Percentiles rank a stretch among this genome's conserved stretches.
These are phyloP conservation scores for Sugiyamaella mastotermitis DNA, from an alignment of 805 yeast genomes.

Conservation along the genomic window DNA sequence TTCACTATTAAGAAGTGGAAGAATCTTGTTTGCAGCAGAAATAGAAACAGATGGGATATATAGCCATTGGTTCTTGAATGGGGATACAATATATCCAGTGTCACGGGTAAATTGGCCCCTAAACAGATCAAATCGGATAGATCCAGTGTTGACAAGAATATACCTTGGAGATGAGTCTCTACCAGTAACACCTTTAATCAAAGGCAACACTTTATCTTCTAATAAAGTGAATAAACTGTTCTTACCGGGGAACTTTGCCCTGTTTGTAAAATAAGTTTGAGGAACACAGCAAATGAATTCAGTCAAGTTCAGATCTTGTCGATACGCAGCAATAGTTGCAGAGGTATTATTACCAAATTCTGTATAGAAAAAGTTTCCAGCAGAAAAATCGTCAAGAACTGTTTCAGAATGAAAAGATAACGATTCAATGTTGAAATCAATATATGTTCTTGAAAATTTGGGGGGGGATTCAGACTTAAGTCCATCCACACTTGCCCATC, in stretches of 20 bases:
- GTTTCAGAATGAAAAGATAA: constrained; percentile 55
- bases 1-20: constrained; percentile 51
- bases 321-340: constrained; percentile 35
- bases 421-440: constrained; percentile 75
- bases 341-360: constrained; percentile 46
- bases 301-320: constrained; percentile 49
- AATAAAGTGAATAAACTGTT: constrained; percentile 56
- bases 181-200: constrained; percentile 16
- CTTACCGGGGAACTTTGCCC: constrained; percentile 56
- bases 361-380: constrained; percentile 43
- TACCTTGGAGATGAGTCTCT: constrained; percentile 37
- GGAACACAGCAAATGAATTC: constrained; percentile 61
- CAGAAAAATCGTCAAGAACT: constrained; percentile 15
- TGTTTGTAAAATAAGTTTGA: constrained; percentile 55
- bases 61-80: constrained; percentile 78
- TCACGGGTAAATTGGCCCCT: constrained; percentile 79
- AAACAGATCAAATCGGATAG: constrained; percentile 79
- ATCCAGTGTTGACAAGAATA: constrained; percentile 77
- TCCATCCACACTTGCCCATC: constrained; percentile 62
- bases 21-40: constrained; percentile 47
- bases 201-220: constrained; percentile 49
- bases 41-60: constrained; percentile 54
- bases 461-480: constrained; percentile 19
- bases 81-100: constrained; percentile 75
- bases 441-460: constrained; percentile 55